These are phyloP conservation scores for Schizosaccharomyces lindneri DNA, from an alignment of 805 yeast species.

Conservation along the genomic window DNA sequence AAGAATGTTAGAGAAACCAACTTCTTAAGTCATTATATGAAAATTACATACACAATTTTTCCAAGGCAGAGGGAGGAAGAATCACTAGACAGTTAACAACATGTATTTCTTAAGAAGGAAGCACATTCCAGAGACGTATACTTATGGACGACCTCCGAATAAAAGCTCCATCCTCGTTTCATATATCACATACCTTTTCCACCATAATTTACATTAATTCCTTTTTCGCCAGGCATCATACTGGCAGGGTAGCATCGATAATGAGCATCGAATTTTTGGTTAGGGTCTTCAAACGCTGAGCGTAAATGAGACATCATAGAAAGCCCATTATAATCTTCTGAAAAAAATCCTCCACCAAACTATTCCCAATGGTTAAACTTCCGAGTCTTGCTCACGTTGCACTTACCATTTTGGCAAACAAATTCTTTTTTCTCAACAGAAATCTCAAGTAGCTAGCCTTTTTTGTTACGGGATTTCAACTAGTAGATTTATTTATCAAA, in stretches of 20 bases:
- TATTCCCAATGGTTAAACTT: background rate
- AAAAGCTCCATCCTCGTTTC: background rate
- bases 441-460: too few species aligned
- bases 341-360: constrained; percentile 1
- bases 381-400: too few species aligned
- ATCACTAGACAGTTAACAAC: constrained; percentile 23
- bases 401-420: too few species aligned
- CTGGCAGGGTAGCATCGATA: constrained; percentile 81
- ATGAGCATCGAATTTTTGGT: constrained; percentile 45
- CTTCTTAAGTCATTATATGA: background rate
- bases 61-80: constrained; percentile 77
- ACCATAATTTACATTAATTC: constrained; percentile 59
- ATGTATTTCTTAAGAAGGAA: background rate
- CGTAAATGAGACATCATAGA: constrained; percentile 1
- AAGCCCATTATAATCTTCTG: background rate
- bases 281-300: constrained; percentile 1
- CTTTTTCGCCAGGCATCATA: constrained; percentile 58
- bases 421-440: too few species aligned
- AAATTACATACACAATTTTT: constrained; percentile 26
- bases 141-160: background rate
- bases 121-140: background rate
- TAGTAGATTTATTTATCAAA: too few species aligned
- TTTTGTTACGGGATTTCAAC: too few species aligned
- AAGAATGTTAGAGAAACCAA: background rate
- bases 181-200: constrained; percentile 29